A percentile compares a stretch with the other conserved stretches of the same genome.
These are phyloP conservation scores for Taphrina sp. DNA, from an alignment of 1,139 yeast species.

Conservation along the genomic window DNA sequence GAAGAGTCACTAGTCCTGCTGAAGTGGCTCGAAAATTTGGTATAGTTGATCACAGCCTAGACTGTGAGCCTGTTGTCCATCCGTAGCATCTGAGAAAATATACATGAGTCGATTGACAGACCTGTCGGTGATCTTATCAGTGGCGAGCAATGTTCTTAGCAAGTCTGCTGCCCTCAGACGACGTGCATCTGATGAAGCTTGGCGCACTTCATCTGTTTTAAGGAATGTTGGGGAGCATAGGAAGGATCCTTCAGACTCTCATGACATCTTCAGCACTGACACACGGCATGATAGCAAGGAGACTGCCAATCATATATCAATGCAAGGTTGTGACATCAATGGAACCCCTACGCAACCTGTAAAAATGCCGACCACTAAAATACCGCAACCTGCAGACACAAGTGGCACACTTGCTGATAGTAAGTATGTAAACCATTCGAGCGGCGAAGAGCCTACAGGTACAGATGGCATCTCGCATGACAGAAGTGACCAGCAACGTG, in stretches of 20 bases:
- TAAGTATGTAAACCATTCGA: not conserved
- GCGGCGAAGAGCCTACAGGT: not conserved
- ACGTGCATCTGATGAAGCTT: constrained; percentile 6
- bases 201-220: constrained; percentile 22
- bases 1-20: no score
- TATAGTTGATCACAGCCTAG: no score
- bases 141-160: constrained; percentile 9
- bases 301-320: not conserved
- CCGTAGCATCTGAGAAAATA: no score
- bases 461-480: no score
- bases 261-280: constrained; percentile 1
- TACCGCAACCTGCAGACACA: not conserved
- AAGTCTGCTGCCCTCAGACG: constrained; percentile 4
- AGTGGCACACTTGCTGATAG: not conserved
- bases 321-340: not conserved
- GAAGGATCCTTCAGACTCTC: not conserved
- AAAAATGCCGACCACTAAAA: not conserved
- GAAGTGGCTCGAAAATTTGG: no score
- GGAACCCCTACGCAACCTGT: not conserved
- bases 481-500: not conserved
- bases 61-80: no score
- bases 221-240: constrained; percentile 16
- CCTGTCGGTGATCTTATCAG: constrained; percentile 13
- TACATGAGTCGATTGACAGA: constrained; percentile 26
- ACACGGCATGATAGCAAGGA: not conserved